phyloP scores from a whole-genome alignment of 2,329 filamentous ascomycete species.

The Calonectria pseudoreteaudii region DNA sequence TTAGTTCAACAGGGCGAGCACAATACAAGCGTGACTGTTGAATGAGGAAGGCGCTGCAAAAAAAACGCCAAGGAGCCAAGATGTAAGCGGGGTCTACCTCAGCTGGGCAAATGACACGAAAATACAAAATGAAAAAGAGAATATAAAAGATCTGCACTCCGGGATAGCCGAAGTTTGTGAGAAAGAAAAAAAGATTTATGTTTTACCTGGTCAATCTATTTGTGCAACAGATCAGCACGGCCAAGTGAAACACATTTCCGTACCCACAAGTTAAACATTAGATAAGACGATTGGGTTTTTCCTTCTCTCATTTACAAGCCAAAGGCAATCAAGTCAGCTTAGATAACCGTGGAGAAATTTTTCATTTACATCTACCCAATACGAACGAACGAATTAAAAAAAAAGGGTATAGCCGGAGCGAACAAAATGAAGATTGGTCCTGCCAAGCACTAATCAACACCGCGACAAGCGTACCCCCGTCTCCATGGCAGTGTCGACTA shows the following conservation, averaged over 20 bases:
- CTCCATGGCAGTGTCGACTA: background rate
- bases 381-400: background rate
- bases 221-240: background rate
- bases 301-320: background rate
- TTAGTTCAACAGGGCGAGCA: background rate
- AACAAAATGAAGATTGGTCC: background rate
- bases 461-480: background rate
- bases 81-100: background rate
- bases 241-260: background rate
- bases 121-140: background rate
- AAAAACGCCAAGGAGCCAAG: background rate
- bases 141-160: background rate
- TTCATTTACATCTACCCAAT: background rate
- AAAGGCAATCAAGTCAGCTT: background rate
- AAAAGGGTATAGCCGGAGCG: background rate
- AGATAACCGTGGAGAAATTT: background rate
- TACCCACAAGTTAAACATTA: constrained; percentile 7
- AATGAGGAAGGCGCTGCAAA: background rate
- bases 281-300: constrained; percentile 4
- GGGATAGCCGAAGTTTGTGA: background rate
- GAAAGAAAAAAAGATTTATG: background rate
- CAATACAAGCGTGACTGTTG: background rate
- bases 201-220: background rate
- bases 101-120: background rate
- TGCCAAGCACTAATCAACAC: background rate